Base-by-base conservation (phyloP, 176 grass and related monocot species). In the Carex scoparia region DNA sequence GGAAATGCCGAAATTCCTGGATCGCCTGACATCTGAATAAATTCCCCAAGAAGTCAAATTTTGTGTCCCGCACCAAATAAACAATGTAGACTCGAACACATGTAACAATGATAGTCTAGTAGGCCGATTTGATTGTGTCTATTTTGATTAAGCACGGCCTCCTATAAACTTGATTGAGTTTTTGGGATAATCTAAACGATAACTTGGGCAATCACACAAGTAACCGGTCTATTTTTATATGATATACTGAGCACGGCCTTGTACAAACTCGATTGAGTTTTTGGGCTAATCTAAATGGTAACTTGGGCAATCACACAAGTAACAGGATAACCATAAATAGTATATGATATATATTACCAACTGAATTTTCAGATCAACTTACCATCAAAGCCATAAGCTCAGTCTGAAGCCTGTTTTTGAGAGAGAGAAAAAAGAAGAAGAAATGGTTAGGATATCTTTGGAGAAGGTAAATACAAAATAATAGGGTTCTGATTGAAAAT, bases 351-450 rank as follows among this genome's bases (percentile, higher is more conserved):
- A 51, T 32, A 51, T 11, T 51, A 51, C 46, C 32, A 79, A 69
- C 10, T 31, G 15, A 65, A 19, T 18, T 15, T 61, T 65, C 51
- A 37, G 3, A 57, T 80, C 10, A 44, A 49, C 88, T 83, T 86
- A 91, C 89, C 95, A 98, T 98, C 66, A 98, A 80, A 23, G 96
- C 86, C 96, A 98, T 98, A 31, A 98, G 86, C 86, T 98, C 96
- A 67, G 93, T 91, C 85, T 98, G 93, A 28, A 98, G 85, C 83
- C 93, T 88, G 89, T 86, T 87, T 79, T 49, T 19, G 54, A 16
- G 74, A 7, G 0, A 78, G 56, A 69, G 51, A 0, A 85, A 66
- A 61, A 46, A 46, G 14, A 61, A 33, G 59, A 69, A 18, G 14
- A 49, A 44, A 89, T 16, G 10, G 67, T 58, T 66, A 60, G 23